Conservation (phyloP, 106 monocot genomes). For the Acanthochlamys bracteata region DNA sequence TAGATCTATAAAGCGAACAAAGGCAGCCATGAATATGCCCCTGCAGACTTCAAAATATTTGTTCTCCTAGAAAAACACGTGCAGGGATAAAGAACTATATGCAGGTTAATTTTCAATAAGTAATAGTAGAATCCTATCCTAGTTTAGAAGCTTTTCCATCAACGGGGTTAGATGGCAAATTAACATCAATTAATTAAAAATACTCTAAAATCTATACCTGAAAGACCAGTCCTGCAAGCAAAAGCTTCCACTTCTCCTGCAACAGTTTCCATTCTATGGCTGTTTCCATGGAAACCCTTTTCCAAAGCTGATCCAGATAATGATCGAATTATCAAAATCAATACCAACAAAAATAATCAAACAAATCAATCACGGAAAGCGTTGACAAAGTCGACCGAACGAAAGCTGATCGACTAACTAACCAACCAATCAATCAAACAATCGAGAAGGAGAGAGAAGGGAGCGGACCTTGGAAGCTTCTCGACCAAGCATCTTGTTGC, state of each 20-base stretch:
- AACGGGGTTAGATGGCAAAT: too few relatives aligned
- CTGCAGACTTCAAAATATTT: too few relatives aligned
- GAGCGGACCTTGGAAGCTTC: constrained; percentile 10
- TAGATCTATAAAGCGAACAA: too few relatives aligned
- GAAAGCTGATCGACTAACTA: not conserved
- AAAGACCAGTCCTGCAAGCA: constrained; percentile 45
- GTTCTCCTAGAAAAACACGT: too few relatives aligned
- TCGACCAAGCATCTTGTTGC: constrained; percentile 7
- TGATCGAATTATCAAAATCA: not conserved
- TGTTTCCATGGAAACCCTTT: constrained; percentile 31
- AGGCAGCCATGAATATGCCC: too few relatives aligned
- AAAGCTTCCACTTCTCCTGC: constrained; percentile 50
- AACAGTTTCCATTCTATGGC: constrained; percentile 44
- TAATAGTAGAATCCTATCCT: too few relatives aligned
- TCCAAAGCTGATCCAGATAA: constrained; percentile 33
- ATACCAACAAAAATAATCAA: not conserved
- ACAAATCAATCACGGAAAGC: too few relatives aligned
- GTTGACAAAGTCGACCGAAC: not conserved
- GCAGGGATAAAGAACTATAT: too few relatives aligned
- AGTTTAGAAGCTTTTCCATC: too few relatives aligned
- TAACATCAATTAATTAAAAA: too few relatives aligned
- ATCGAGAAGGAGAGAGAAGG: not conserved
- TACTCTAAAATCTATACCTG: constrained; percentile 26
- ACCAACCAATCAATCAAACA: not conserved
- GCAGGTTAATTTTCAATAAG: too few relatives aligned